A percentile compares a stretch with the other conserved stretches of the same genome.
These are phyloP conservation scores for Chytriomyces confervae DNA, from an alignment of 192 early-diverging fungal genomes.

Conservation along the genomic window DNA sequence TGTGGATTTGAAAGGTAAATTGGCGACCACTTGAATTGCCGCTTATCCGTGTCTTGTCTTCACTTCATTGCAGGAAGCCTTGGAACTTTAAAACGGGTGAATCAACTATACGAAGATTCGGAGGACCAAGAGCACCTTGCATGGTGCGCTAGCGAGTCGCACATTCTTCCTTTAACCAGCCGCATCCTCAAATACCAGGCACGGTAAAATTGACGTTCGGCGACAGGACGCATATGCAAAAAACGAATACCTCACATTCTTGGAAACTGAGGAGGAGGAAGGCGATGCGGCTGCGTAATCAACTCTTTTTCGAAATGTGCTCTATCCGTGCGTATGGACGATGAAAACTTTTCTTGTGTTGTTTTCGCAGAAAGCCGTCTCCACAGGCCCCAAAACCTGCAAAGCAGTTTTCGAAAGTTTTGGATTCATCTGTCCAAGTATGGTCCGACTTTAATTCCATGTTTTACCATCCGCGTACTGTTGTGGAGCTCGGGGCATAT, in stretches of 20 bases:
- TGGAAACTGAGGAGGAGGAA: constrained; percentile 36
- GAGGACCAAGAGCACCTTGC: neutral
- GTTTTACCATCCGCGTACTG: constrained; percentile 75
- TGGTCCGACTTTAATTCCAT: constrained; percentile 87
- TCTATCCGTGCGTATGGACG: too few relatives aligned
- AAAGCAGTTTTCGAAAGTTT: constrained; percentile 49
- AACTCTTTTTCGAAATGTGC: too few relatives aligned
- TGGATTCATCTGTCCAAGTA: constrained; percentile 59
- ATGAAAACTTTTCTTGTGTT: too few relatives aligned
- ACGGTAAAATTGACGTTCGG: constrained; percentile 40
- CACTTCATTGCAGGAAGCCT: constrained; percentile 8
- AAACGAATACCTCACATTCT: constrained; percentile 46
- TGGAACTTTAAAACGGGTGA: constrained; percentile 17
- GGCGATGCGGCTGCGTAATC: neutral
- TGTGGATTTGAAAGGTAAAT: constrained; percentile 78
- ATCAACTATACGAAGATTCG: constrained; percentile 17
- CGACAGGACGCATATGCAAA: constrained; percentile 46
- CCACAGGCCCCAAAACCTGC: constrained; percentile 37
- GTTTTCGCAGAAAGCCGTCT: too few relatives aligned
- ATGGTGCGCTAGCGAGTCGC: neutral
- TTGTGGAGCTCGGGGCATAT: constrained; percentile 55
- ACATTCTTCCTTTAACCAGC: neutral
- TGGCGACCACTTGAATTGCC: neutral
- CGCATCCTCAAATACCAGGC: constrained; percentile 14
- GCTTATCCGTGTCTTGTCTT: constrained; percentile 21